Evolutionary conservation across 495 filamentous ascomycete genomes (phyloP).

Genomic region (Podospora pseudopauciseta): DNA sequence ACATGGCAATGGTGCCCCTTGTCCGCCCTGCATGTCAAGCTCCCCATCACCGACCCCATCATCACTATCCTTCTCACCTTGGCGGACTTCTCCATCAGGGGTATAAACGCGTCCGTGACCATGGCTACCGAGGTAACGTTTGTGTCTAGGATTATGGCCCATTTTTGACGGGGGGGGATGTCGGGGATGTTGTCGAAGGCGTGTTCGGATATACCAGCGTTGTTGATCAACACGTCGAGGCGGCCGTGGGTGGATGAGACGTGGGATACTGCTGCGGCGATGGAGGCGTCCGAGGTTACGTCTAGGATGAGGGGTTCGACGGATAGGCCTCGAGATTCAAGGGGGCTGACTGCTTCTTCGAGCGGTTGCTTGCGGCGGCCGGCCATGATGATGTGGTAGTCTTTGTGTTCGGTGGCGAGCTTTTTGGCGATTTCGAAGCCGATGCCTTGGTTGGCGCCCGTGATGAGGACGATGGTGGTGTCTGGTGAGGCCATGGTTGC

Average conservation of each 20-base stretch:
- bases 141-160: slow-evolving; percentile 30
- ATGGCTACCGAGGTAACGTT: slow-evolving; percentile 41
- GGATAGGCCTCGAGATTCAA: slow-evolving; percentile 14
- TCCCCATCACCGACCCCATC: slow-evolving; percentile 38
- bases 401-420: slow-evolving; percentile 31
- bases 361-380: slow-evolving; percentile 22
- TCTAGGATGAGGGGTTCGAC: slow-evolving; percentile 37
- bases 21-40: slow-evolving; percentile 20
- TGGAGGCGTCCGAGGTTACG: slow-evolving; percentile 51
- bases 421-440: slow-evolving; percentile 43
- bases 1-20: not conserved
- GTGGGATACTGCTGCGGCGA: slow-evolving; percentile 37
- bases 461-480: slow-evolving; percentile 42
- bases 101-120: slow-evolving; percentile 44
- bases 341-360: slow-evolving; percentile 22
- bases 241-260: slow-evolving; percentile 39
- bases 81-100: slow-evolving; percentile 40
- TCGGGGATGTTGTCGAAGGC: not conserved
- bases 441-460: slow-evolving; percentile 49
- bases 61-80: slow-evolving; percentile 41
- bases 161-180: not conserved
- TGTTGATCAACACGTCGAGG: slow-evolving; percentile 54
- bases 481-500: slow-evolving; percentile 17
- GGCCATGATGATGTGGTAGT: slow-evolving; percentile 42
- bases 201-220: slow-evolving; percentile 35